Percentiles rank a stretch among this genome's conserved stretches.
phyloP scores from a whole-genome alignment of 2,329 filamentous ascomycete genomes.

The Aspergillus sp. region DNA sequence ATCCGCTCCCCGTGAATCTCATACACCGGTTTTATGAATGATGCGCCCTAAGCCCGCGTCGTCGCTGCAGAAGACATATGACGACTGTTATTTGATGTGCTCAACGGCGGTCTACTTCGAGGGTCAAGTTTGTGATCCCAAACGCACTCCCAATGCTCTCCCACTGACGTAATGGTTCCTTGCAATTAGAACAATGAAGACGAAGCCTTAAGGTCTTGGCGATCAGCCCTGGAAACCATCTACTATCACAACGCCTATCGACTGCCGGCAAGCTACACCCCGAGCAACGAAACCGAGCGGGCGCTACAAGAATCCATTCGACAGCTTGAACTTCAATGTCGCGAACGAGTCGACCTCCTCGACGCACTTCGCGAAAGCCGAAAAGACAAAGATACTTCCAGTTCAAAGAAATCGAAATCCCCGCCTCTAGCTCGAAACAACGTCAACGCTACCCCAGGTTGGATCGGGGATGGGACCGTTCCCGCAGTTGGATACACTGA shows the following conservation, averaged over 20 bases:
- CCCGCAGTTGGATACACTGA: constrained; percentile 77
- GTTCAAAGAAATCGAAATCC: constrained; percentile 20
- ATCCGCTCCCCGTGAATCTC: constrained; percentile 13
- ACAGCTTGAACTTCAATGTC: constrained; percentile 85
- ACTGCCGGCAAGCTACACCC: constrained; percentile 65
- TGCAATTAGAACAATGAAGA: constrained; percentile 74
- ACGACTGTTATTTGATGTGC: constrained; percentile 91
- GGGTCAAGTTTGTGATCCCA: constrained; percentile 64
- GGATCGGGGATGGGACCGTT: constrained; percentile 78
- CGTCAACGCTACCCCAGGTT: constrained; percentile 47
- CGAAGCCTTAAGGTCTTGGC: constrained; percentile 90
- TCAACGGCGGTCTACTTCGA: constrained; percentile 97
- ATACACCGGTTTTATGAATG: constrained; percentile 33
- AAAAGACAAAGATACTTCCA: constrained; percentile 40
- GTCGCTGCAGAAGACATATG: constrained; percentile 93
- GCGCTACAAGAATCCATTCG: constrained; percentile 77
- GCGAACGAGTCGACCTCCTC: constrained; percentile 85
- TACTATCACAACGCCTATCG: constrained; percentile 80
- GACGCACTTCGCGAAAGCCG: constrained; percentile 72
- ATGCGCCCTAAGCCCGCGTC: constrained; percentile 62
- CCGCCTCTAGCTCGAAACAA: constrained; percentile 13
- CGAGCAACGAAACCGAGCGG: constrained; percentile 78
- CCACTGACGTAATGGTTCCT: background rate
- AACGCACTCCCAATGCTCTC: background rate
- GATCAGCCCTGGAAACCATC: constrained; percentile 81